Base-by-base conservation (phyloP, 768 basidiomycete genomes). In the Trametes elegans region DNA sequence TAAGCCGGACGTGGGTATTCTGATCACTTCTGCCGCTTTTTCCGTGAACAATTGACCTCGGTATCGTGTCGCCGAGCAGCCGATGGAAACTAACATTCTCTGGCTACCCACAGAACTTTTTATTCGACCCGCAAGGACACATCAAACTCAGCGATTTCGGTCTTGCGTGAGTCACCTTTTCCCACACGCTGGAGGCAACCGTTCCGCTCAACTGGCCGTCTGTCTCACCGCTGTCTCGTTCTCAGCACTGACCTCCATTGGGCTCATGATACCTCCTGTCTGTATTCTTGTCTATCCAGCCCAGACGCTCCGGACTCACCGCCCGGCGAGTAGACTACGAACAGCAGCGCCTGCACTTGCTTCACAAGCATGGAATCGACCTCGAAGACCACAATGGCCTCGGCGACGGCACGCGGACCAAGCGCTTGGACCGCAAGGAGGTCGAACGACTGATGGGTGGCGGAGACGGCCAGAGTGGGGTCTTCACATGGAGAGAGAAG, bases 401-500 rank as follows among this genome's bases (percentile, higher is more conserved):
- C 57, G 52, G 55, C 11, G 85, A 90, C 67, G 87, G 82, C 65
- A 80, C 73, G 61, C 85, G 83, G 74, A 91, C 87, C 35, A 89
- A 79, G 69, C 87, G 83, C 48, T 79, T 96, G 81, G 82, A 88
- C 67, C 85, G 80, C 63, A 85, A 84, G 69, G 89, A 94, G 60
- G 77, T 94, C 41, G 93, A 94, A 72, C 73, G 80, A 55, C 77
- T 92, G 60, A 90, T 93, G 89, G 89, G 90, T 53, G 81, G 87
- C 44, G 88, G 84, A 35, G 83, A 90, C 61, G 92, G 89, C 2
- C 79, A 86, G 66, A 81, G 84, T 47, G 90, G 92, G 21, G 74
- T 98, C 57, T 90, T 98, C 69, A 98, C 95, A 41, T 98, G 93
- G 93, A 78, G 95, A 59, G 96, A 98, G 68, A 91, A 88, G 76